Conservation (phyloP, 495 filamentous ascomycete species). For the Aeminium ludgeri region DNA sequence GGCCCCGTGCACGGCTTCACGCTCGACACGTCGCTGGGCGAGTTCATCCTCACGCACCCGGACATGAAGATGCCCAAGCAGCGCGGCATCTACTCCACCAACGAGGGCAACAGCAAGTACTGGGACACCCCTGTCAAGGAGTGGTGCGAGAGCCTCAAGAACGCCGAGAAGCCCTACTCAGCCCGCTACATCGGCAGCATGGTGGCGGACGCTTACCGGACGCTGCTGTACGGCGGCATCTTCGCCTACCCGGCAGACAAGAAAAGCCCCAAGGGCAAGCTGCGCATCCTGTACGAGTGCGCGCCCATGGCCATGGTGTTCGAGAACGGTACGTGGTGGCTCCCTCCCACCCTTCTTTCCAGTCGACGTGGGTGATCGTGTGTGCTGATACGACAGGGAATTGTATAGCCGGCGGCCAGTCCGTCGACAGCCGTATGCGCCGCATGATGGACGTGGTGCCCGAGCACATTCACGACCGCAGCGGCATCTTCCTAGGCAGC, state of each 20-base stretch:
- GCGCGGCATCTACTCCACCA: conserved; percentile 89
- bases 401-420: conserved; percentile 65
- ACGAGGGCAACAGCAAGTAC: conserved; percentile 92
- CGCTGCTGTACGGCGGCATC: conserved; percentile 84
- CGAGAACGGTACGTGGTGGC: conserved; percentile 65
- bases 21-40: conserved; percentile 83
- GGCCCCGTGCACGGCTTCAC: conserved; percentile 94
- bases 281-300: conserved; percentile 95
- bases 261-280: conserved; percentile 95
- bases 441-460: conserved; percentile 82
- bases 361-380: no score
- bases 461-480: conserved; percentile 86
- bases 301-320: conserved; percentile 99
- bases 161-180: conserved; percentile 74
- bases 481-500: conserved; percentile 90
- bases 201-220: conserved; percentile 96
- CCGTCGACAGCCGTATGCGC: conserved; percentile 71
- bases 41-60: conserved; percentile 96
- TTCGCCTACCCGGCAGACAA: conserved; percentile 96
- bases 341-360: neutral
- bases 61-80: conserved; percentile 71
- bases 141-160: conserved; percentile 79
- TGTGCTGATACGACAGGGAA: conserved; percentile 5
- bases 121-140: conserved; percentile 80
- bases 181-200: conserved; percentile 91